phyloP scores from a whole-genome alignment of 2,329 filamentous ascomycete species.

The Malbranchea zuffiana region DNA sequence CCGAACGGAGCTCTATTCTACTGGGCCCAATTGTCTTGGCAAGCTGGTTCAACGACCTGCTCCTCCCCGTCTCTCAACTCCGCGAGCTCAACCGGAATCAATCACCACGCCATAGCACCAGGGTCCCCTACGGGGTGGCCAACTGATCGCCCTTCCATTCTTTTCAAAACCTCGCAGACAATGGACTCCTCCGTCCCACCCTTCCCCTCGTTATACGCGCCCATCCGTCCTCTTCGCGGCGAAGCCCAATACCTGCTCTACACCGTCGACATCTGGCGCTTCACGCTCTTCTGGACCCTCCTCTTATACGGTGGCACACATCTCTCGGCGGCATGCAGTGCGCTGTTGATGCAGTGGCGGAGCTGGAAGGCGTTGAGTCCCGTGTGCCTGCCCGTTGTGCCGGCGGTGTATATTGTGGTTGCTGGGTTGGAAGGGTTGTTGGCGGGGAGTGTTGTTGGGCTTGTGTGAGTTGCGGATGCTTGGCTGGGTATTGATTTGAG shows the following conservation, averaged over 20 bases:
- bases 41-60: no score
- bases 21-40: no score
- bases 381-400: conserved; percentile 66
- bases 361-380: conserved; percentile 32
- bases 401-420: conserved; percentile 57
- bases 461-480: not conserved
- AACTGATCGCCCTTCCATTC: conserved; percentile 10
- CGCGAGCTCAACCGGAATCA: no score
- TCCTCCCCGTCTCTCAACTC: no score
- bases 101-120: conserved; percentile 5
- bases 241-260: conserved; percentile 59
- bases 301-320: conserved; percentile 69
- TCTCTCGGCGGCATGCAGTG: conserved; percentile 58
- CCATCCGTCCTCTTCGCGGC: conserved; percentile 46
- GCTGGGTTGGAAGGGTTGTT: conserved; percentile 67
- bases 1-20: no score
- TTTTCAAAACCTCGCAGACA: no score
- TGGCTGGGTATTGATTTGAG: not conserved
- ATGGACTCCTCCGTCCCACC: conserved; percentile 54
- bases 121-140: no score
- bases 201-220: conserved; percentile 77
- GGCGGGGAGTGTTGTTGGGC: conserved; percentile 64
- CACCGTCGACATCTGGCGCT: conserved; percentile 69
- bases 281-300: conserved; percentile 77
- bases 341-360: conserved; percentile 56